phyloP scores from a whole-genome alignment of 176 grass and related monocot species.

The Pharus latifolius region DNA sequence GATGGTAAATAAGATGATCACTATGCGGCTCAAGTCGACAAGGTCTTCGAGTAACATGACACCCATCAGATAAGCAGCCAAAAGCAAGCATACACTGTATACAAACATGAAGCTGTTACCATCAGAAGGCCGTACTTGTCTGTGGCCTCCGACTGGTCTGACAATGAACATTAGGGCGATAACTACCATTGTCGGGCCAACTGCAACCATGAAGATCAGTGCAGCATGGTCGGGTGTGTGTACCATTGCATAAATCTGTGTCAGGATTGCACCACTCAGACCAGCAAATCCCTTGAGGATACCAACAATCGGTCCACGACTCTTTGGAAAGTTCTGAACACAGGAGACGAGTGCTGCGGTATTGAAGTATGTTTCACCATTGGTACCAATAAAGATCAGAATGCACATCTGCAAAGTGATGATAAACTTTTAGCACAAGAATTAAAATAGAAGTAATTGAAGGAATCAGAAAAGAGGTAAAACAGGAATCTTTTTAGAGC shows the following conservation, averaged over 20 bases:
- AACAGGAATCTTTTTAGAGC: background rate
- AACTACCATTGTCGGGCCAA: slow-evolving; percentile 63
- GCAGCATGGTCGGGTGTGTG: slow-evolving; percentile 41
- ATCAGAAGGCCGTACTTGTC: slow-evolving; percentile 57
- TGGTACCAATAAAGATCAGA: slow-evolving; percentile 72
- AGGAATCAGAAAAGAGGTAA: background rate
- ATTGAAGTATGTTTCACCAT: slow-evolving; percentile 94
- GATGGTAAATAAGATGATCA: slow-evolving; percentile 39
- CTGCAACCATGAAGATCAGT: slow-evolving; percentile 81
- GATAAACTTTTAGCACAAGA: background rate
- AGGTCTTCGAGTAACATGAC: slow-evolving; percentile 85
- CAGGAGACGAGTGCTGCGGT: slow-evolving; percentile 81
- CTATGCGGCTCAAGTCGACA: slow-evolving; percentile 38
- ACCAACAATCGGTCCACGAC: slow-evolving; percentile 75
- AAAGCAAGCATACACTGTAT: slow-evolving; percentile 63
- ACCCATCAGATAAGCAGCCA: slow-evolving; percentile 76
- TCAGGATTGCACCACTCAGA: slow-evolving; percentile 80
- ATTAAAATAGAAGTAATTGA: background rate
- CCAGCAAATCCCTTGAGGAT: slow-evolving; percentile 95
- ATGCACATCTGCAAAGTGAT: slow-evolving; percentile 69
- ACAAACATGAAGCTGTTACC: slow-evolving; percentile 68
- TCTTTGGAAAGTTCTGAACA: slow-evolving; percentile 94
- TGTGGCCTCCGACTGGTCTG: slow-evolving; percentile 71
- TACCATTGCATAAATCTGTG: slow-evolving; percentile 70
- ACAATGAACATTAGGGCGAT: slow-evolving; percentile 81